These are phyloP conservation scores for Solanum lycopersicoides DNA, from an alignment of 257 asterid species.

Conservation along the genomic window DNA sequence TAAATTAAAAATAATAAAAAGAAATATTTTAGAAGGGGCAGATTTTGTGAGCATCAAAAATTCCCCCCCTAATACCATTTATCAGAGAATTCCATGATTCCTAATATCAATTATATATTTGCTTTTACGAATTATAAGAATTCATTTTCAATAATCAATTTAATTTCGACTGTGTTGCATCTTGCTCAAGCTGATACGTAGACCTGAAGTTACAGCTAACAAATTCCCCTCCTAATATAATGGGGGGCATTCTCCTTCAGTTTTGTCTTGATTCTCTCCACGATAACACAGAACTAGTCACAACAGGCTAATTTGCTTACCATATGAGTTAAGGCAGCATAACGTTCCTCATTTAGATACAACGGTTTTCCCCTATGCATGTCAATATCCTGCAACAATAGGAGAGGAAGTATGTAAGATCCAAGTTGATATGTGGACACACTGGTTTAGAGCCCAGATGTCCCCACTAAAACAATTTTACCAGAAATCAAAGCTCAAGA, in stretches of 20 bases:
- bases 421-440: neutral
- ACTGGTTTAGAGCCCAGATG: neutral
- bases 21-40: neutral
- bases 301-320: constrained; percentile 15
- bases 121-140: neutral
- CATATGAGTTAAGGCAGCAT: constrained; percentile 82
- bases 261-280: neutral
- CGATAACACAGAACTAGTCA: neutral
- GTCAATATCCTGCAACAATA: constrained; percentile 64
- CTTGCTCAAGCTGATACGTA: neutral
- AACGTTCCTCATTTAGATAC: constrained; percentile 84
- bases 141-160: neutral
- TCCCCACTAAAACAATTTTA: neutral
- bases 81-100: neutral
- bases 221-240: neutral
- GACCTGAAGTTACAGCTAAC: neutral
- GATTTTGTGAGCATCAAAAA: neutral
- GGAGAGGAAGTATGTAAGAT: neutral
- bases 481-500: neutral
- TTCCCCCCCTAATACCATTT: neutral
- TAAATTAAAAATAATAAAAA: neutral
- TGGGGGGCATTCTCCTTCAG: neutral
- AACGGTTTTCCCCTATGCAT: constrained; percentile 87
- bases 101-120: neutral
- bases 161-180: neutral